A percentile compares a stretch with the other conserved stretches of the same genome.
These are phyloP conservation scores for Eustoma russellianum DNA, from an alignment of 257 asterid genomes.

Conservation along the genomic window DNA sequence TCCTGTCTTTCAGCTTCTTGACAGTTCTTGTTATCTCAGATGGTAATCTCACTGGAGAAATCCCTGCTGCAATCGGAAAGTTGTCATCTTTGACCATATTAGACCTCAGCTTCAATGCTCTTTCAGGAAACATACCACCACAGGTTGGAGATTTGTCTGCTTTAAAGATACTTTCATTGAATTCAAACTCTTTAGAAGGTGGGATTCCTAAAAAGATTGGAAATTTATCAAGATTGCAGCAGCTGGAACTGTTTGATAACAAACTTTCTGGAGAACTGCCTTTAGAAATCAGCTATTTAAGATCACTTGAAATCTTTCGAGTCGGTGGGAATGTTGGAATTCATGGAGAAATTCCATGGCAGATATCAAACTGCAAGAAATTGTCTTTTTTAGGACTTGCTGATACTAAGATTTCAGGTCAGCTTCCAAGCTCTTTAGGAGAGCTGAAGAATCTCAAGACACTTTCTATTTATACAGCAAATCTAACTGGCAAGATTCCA, in stretches of 20 bases:
- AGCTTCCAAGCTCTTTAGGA: slow-evolving; percentile 45
- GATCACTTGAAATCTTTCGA: slow-evolving; percentile 44
- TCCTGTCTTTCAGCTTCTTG: slow-evolving; percentile 43
- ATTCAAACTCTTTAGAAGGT: slow-evolving; percentile 39
- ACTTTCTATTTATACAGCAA: slow-evolving; percentile 51
- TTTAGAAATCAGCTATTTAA: slow-evolving; percentile 29
- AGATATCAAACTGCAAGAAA: slow-evolving; percentile 46
- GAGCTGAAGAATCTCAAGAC: slow-evolving; percentile 50
- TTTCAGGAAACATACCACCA: slow-evolving; percentile 44
- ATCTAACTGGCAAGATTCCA: slow-evolving; percentile 53
- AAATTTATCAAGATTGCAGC: slow-evolving; percentile 39
- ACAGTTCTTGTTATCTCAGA: slow-evolving; percentile 35
- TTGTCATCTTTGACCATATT: slow-evolving; percentile 33
- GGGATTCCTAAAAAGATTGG: slow-evolving; percentile 46
- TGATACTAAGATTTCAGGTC: slow-evolving; percentile 53
- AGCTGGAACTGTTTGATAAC: slow-evolving; percentile 58
- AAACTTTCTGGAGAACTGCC: slow-evolving; percentile 43
- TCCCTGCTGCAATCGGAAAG: slow-evolving; percentile 41
- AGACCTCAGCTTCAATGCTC: slow-evolving; percentile 59
- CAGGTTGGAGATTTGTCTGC: slow-evolving; percentile 42
- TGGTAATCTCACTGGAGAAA: slow-evolving; percentile 45
- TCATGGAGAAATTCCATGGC: slow-evolving; percentile 50
- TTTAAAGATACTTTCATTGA: slow-evolving; percentile 35
- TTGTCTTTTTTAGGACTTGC: slow-evolving; percentile 51
- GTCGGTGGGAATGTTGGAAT: slow-evolving; percentile 50